A percentile compares a stretch with the other conserved stretches of the same genome.
Conservation (phyloP, 1,284 basidiomycete genomes). For the Puccinia triticina region DNA sequence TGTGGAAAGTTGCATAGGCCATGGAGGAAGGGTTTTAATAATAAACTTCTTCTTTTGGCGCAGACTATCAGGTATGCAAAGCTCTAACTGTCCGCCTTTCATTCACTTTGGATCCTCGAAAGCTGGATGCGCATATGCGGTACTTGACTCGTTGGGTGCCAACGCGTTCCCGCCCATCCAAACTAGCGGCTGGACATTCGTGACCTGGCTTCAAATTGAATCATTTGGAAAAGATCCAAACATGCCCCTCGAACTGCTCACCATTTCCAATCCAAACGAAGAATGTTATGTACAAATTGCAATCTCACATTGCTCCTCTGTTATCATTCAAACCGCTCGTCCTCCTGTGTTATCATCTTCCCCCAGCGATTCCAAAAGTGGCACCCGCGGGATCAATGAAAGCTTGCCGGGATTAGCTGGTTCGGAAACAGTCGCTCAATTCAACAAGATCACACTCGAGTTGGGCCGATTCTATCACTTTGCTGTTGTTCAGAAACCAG, state of each 20-base stretch:
- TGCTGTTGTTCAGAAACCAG: conserved; percentile 45
- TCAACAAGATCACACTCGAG: conserved; percentile 23
- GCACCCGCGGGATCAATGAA: not conserved
- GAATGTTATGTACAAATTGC: conserved; percentile 39
- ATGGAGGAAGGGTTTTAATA: not conserved
- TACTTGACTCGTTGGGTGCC: conserved; percentile 43
- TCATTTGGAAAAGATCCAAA: conserved; percentile 38
- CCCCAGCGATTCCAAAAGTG: not conserved
- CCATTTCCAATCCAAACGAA: conserved; percentile 44
- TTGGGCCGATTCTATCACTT: conserved; percentile 42
- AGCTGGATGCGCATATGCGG: conserved; percentile 26
- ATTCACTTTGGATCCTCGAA: conserved; percentile 47
- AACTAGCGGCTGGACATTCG: conserved; percentile 46
- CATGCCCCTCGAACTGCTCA: conserved; percentile 33
- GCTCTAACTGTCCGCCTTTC: conserved; percentile 45
- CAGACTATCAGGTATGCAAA: conserved; percentile 47
- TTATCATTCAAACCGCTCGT: conserved; percentile 41
- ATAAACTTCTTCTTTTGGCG: not conserved
- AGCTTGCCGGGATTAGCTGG: not conserved
- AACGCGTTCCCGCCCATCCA: conserved; percentile 35
- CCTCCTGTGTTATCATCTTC: conserved; percentile 10
- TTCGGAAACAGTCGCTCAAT: conserved; percentile 19
- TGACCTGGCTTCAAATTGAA: conserved; percentile 48
- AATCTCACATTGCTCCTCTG: conserved; percentile 27
- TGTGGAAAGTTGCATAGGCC: not conserved